Evolutionary conservation across 1,139 yeast genomes (phyloP), one percentile per base, ranked within the genome.

Genomic region (Eremothecium cymbalariae): DNA sequence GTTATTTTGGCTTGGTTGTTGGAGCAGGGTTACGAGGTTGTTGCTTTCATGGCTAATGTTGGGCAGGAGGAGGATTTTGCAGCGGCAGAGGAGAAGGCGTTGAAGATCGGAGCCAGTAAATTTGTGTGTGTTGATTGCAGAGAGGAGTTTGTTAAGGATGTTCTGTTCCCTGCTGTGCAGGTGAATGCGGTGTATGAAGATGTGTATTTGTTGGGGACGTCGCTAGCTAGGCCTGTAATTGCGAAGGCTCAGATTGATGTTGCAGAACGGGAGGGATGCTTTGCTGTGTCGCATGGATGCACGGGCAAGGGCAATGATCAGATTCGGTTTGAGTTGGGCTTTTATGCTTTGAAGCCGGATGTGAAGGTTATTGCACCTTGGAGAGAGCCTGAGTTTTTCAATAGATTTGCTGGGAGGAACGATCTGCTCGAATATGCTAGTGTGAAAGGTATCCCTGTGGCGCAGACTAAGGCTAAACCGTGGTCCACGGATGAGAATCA

Each of bases 261-360:
- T 47, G 98, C 98, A 44, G 94, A 86, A 68, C 77, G 83, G 57
- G 90, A 93, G 64, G 96, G 96, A 41, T 90, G 98, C 73, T 86
- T 88, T 54, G 97, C 97, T 37, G 98, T 90, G 38, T 78, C 95
- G 34, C 98, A 90, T 64, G 98, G 98, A 45, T 90, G 98, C 69
- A 90, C 98, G 50, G 98, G 98, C 70, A 90, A 90, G 71, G 98
- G 98, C 68, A 90, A 90, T 62, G 98, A 90, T 65, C 98, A 90
- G 70, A 97, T 90, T 48, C 81, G 98, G 67, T 90, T 90, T 61
- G 98, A 90, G 68, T 72, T 90, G 49, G 82, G 94, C 8, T 90
- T 88, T 73, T 90, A 90, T 64, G 98, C 97, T 24, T 75, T 90
- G 63, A 86, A 90, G 70, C 98, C 98, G 32, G 97, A 88, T 59